Conservation (phyloP, 257 asterid species). For the Gynochthodes officinalis region DNA sequence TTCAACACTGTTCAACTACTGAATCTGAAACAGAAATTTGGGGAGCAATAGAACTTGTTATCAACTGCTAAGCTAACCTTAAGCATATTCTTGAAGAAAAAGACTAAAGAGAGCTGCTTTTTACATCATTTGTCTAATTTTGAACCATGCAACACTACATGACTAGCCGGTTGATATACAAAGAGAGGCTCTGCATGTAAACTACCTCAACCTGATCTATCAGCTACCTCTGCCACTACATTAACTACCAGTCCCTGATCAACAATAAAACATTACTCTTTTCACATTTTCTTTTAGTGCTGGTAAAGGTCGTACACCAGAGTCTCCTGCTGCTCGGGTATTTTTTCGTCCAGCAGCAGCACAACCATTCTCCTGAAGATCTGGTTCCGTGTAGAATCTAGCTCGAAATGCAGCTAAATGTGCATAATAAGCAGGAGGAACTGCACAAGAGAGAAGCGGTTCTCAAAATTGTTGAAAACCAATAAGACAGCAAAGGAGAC, state of each 20-base stretch:
- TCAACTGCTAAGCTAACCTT: not conserved
- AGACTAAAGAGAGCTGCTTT: constrained; percentile 15
- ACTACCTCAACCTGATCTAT: constrained; percentile 18
- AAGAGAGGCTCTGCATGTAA: constrained; percentile 15
- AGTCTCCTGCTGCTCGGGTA: constrained; percentile 44
- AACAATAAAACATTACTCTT: constrained; percentile 93
- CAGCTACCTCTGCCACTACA: constrained; percentile 9
- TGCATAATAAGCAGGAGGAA: constrained; percentile 97
- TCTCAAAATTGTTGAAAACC: not conserved
- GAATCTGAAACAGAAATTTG: not conserved
- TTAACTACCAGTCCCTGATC: constrained; percentile 17
- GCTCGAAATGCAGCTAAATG: constrained; percentile 98
- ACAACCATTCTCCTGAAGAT: constrained; percentile 45
- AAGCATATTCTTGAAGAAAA: constrained; percentile 10
- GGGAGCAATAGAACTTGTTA: not conserved
- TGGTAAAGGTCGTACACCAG: constrained; percentile 79
- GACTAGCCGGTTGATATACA: constrained; percentile 34
- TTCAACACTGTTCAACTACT: not conserved
- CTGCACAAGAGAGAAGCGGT: constrained; percentile 33
- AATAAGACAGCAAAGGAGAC: too few species aligned
- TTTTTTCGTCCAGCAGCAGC: constrained; percentile 38
- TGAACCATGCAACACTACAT: constrained; percentile 13
- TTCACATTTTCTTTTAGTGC: constrained; percentile 94
- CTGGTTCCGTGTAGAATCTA: constrained; percentile 92
- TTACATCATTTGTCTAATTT: constrained; percentile 25